Conservation (phyloP, 371 early-diverging fungal species). For the Mucor lusitanicus region DNA sequence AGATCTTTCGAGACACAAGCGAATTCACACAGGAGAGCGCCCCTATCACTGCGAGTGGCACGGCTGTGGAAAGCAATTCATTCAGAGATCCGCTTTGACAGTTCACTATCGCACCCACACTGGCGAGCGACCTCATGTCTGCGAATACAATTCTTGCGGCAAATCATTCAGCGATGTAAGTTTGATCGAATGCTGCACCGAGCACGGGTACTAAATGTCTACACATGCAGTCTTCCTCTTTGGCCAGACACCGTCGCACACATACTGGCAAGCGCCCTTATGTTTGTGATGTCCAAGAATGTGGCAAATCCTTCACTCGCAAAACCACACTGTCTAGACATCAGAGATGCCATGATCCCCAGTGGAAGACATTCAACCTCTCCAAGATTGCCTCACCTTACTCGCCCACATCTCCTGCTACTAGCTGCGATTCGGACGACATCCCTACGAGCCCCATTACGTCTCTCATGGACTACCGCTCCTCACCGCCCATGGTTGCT, state of each 20-base stretch:
- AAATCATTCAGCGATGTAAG: conserved; percentile 68
- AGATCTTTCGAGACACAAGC: conserved; percentile 75
- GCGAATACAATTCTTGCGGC: conserved; percentile 62
- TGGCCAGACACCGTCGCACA: conserved; percentile 53
- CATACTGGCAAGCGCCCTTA: conserved; percentile 56
- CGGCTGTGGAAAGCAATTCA: conserved; percentile 74
- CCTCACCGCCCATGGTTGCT: conserved; percentile 20
- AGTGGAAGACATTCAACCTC: conserved; percentile 32
- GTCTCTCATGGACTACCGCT: conserved; percentile 17
- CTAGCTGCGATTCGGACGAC: conserved; percentile 24
- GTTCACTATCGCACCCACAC: conserved; percentile 82
- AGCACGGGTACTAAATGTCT: neutral
- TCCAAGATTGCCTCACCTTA: conserved; percentile 21
- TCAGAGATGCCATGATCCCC: conserved; percentile 54
- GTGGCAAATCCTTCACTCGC: conserved; percentile 66
- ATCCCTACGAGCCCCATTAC: conserved; percentile 18
- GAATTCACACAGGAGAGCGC: conserved; percentile 77
- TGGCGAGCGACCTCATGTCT: conserved; percentile 79
- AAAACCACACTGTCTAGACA: conserved; percentile 74
- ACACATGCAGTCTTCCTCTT: conserved; percentile 41
- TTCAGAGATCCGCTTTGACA: conserved; percentile 79
- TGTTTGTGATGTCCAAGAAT: conserved; percentile 50
- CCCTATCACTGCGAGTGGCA: conserved; percentile 69
- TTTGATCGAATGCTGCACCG: conserved; percentile 1
- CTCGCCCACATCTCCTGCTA: conserved; percentile 23